phyloP scores from a whole-genome alignment of 441 rosid species.

The Manihot esculenta region DNA sequence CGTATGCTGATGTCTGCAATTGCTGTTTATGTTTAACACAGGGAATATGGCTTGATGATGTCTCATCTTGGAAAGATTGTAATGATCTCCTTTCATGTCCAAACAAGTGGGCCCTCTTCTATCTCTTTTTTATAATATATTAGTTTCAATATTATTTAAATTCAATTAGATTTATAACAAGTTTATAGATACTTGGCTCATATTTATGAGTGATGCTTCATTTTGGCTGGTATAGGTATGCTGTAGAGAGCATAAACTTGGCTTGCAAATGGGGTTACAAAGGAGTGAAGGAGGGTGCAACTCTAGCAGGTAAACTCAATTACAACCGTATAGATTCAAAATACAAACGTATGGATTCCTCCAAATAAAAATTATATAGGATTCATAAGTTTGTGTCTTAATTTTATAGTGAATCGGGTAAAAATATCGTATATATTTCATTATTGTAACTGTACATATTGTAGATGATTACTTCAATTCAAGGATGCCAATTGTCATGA shows the following conservation, averaged over 20 bases:
- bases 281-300: constrained; percentile 63
- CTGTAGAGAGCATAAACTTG: constrained; percentile 67
- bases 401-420: no score
- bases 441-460: neutral
- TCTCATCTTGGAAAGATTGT: constrained; percentile 70
- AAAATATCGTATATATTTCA: neutral
- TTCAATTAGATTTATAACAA: no score
- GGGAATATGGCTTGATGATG: constrained; percentile 84
- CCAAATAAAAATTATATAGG: no score
- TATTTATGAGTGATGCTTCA: neutral
- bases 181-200: neutral
- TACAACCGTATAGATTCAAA: neutral
- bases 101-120: constrained; percentile 45
- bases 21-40: constrained; percentile 19
- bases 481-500: constrained; percentile 84
- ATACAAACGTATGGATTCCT: neutral
- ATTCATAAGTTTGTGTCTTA: no score
- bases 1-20: neutral
- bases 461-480: constrained; percentile 82
- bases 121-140: neutral
- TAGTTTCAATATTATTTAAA: no score
- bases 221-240: constrained; percentile 47
- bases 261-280: constrained; percentile 96
- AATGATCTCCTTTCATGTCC: constrained; percentile 64
- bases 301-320: constrained; percentile 59